A percentile compares a stretch with the other conserved stretches of the same genome.
Evolutionary conservation across 2,329 filamentous ascomycete species (phyloP).

Genomic region (Pseudohalonectria lignicola): DNA sequence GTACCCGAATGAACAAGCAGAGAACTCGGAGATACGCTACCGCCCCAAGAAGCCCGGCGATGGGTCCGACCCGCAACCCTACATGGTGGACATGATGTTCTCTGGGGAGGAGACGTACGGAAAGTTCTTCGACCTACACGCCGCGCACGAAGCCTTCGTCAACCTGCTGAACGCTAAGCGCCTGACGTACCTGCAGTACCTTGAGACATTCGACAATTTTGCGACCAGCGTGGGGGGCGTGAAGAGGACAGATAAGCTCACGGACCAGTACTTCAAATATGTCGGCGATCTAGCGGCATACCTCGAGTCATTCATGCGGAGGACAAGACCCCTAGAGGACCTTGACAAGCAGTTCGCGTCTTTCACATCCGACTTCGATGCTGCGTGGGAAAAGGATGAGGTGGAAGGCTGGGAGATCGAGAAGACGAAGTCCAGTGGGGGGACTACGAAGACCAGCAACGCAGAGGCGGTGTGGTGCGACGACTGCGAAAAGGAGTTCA

Average conservation of each 20-base stretch:
- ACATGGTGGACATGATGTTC: slow-evolving; percentile 81
- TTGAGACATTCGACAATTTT: slow-evolving; percentile 86
- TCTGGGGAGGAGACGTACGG: slow-evolving; percentile 92
- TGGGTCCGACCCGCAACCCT: slow-evolving; percentile 50
- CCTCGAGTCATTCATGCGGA: slow-evolving; percentile 77
- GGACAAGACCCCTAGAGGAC: slow-evolving; percentile 78
- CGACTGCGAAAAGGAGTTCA: slow-evolving; percentile 90
- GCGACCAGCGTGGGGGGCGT: slow-evolving; percentile 60
- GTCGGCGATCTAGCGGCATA: slow-evolving; percentile 71
- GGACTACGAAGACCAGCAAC: slow-evolving; percentile 17
- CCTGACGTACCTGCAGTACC: slow-evolving; percentile 82
- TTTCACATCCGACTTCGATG: slow-evolving; percentile 78
- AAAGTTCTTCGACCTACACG: slow-evolving; percentile 81
- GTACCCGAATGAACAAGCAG: slow-evolving; percentile 89
- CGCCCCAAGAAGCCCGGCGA: slow-evolving; percentile 46
- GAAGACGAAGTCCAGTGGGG: slow-evolving; percentile 22
- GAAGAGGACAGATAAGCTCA: slow-evolving; percentile 75
- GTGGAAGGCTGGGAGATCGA: slow-evolving; percentile 69
- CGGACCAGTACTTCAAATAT: slow-evolving; percentile 86
- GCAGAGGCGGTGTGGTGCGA: slow-evolving; percentile 74
- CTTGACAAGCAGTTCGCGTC: slow-evolving; percentile 63
- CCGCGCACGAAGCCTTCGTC: slow-evolving; percentile 75
- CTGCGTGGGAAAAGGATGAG: slow-evolving; percentile 69
- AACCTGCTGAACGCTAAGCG: slow-evolving; percentile 83
- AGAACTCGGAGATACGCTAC: slow-evolving; percentile 91